A percentile compares a stretch with the other conserved stretches of the same genome.
These are phyloP conservation scores for Xylariaceae sp. DNA, from an alignment of 2,329 filamentous ascomycete species.

Conservation along the genomic window DNA sequence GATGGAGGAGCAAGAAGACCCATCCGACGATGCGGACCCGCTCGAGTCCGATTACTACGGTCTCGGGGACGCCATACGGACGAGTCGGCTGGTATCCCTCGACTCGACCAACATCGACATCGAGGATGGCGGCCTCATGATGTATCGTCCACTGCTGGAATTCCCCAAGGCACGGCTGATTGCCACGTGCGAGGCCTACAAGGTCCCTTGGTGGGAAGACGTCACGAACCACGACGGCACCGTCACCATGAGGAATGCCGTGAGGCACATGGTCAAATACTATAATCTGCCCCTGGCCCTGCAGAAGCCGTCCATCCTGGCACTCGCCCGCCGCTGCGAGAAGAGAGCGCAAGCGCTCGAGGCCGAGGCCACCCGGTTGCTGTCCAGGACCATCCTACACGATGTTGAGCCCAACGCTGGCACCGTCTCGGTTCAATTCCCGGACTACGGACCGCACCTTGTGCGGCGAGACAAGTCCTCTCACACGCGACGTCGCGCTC, in stretches of 20 bases:
- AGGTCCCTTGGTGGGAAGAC: conserved; percentile 76
- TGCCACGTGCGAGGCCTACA: conserved; percentile 64
- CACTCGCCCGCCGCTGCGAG: conserved; percentile 50
- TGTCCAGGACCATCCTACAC: conserved; percentile 43
- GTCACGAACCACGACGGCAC: conserved; percentile 73
- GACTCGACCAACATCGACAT: conserved; percentile 29
- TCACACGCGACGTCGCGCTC: conserved; percentile 20
- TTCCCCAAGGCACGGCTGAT: conserved; percentile 71
- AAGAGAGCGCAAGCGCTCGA: conserved; percentile 40
- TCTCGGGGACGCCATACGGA: conserved; percentile 18
- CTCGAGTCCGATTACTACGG: conserved; percentile 19
- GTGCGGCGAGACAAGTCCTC: conserved; percentile 19
- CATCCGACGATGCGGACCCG: too few relatives aligned
- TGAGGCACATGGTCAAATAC: conserved; percentile 59
- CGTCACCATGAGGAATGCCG: conserved; percentile 73
- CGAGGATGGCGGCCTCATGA: conserved; percentile 61
- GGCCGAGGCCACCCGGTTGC: conserved; percentile 47
- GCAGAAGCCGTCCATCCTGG: conserved; percentile 57
- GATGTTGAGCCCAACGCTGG: conserved; percentile 45
- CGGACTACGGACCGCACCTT: conserved; percentile 27
- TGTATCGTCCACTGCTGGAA: conserved; percentile 64
- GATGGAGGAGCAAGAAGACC: conserved; percentile 16
- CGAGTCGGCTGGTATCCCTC: conserved; percentile 10
- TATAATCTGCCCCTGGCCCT: conserved; percentile 64
- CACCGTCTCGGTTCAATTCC: conserved; percentile 42